Base-by-base conservation (phyloP, 176 grass and related monocot species). In the Triticum monococcum region DNA sequence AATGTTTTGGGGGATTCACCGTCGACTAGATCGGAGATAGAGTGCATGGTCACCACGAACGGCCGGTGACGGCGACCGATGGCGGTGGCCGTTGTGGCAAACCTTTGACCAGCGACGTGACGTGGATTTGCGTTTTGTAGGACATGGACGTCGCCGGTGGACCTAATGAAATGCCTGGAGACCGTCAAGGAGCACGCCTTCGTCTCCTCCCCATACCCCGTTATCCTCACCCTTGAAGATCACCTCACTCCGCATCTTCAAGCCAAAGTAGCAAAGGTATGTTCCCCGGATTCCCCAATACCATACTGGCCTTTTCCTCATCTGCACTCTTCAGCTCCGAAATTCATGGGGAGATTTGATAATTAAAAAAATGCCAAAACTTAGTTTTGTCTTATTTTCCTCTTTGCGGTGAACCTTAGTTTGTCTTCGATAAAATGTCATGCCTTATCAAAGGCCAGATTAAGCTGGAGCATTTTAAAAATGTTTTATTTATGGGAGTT, bases 191-290 rank as follows among this genome's bases (percentile, higher is more conserved):
- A 96, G 76, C 45, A 95, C 85, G 92, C 96, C 17, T 98, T 96
- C 80, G 77, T 13, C 2, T 31, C 79, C 33, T 98, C 93, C 12
- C 81, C 84, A 13, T 98, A 92, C 89, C 96, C 96, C 1, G 88
- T 98, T 40, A 96, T 98, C 83, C 91, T 98, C 45, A 98, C 96
- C 75, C 54, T 98, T 18, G 96, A 98, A 89, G 93, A 98, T 24
- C 96, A 98, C 82, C 87, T 98, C 67, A 88, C 87, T 33, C 78
- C 90, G 7, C 33, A 82, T 56, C 93, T 98, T 79, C 96, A 92
- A 54, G 91, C 88, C 41, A 89, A 91, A 84, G 84, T 91, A 26
- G 92, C 96, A 85, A 86, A 83, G 91, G 96, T 95, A 45, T 16
- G 4, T 14, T 22, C 7, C 5, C 54, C 6, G 2, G 18, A 8